These are phyloP conservation scores for Dalbergia cochinchinensis DNA, from an alignment of 306 rosid genomes.

Conservation along the genomic window DNA sequence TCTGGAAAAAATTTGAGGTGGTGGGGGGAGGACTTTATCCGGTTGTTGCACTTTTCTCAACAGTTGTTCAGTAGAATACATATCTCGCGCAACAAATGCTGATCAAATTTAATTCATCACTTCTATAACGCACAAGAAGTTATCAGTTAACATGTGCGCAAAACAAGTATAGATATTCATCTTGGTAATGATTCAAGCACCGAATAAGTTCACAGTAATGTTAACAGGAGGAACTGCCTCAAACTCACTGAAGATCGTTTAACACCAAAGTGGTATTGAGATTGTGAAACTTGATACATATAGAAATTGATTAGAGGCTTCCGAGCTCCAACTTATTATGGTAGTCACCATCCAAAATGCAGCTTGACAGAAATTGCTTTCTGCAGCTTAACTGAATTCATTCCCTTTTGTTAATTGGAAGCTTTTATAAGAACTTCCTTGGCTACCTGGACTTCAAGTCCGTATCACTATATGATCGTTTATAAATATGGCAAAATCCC, in stretches of 20 bases:
- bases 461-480: neutral
- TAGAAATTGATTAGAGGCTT: neutral
- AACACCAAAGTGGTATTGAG: neutral
- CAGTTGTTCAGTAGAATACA: neutral
- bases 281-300: neutral
- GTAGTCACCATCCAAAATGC: neutral
- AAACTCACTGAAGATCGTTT: conserved; percentile 16
- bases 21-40: neutral
- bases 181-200: conserved; percentile 16
- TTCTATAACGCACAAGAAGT: neutral
- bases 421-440: neutral
- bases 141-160: neutral
- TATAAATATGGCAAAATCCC: conserved; percentile 9
- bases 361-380: conserved; percentile 15
- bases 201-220: neutral
- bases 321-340: neutral
- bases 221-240: conserved; percentile 23
- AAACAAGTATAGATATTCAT: conserved; percentile 11
- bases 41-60: neutral
- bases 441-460: neutral
- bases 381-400: conserved; percentile 1
- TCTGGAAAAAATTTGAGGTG: neutral
- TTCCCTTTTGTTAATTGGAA: conserved; percentile 11
- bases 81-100: neutral
- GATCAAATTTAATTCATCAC: neutral